Evolutionary conservation across 768 basidiomycete genomes (phyloP), one percentile per base, ranked within the genome.

Genomic region (Pleurotus eryngii): DNA sequence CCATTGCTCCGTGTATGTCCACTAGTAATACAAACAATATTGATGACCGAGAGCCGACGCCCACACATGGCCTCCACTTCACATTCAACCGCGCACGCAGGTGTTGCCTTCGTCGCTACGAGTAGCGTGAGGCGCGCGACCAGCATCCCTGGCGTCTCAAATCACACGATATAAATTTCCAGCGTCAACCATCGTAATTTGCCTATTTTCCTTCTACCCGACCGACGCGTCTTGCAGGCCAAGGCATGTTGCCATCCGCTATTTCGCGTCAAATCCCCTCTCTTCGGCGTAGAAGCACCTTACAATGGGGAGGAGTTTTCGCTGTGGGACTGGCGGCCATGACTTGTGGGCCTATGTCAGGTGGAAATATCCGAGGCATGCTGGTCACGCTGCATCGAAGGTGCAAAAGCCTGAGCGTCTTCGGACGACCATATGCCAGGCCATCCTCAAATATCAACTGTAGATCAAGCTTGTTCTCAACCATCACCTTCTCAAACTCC

Each of bases 301-400:
- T 76, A 37, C 66, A 70, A 66, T 76, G 73, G 74, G 70, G 72
- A 58, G 71, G 75, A 9, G 74, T 74, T 3, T 51, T 79, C 49
- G 71, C 74, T 20, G 74, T 74, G 55, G 75, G 76, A 39, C 63
- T 76, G 49, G 75, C 69, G 27, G 77, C 76, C 8, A 67, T 71
- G 22, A 69, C 70, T 49, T 72, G 68, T 55, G 68, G 74, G 70
- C 74, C 73, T 68, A 71, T 75, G 57, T 60, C 70, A 65, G 66
- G 63, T 74, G 74, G 76, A 74, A 71, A 74, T 72, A 72, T 75
- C 73, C 74, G 74, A 69, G 56, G 60, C 57, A 51, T 56, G 64
- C 65, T 63, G 63, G 62, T 60, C 38, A 54, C 46, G 57, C 58
- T 54, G 49, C 42, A 9, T 42, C 43, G 43, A 39, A 56, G 45